Evolutionary conservation across 2,329 filamentous ascomycete genomes (phyloP).

Genomic region (Zalaria obscura): DNA sequence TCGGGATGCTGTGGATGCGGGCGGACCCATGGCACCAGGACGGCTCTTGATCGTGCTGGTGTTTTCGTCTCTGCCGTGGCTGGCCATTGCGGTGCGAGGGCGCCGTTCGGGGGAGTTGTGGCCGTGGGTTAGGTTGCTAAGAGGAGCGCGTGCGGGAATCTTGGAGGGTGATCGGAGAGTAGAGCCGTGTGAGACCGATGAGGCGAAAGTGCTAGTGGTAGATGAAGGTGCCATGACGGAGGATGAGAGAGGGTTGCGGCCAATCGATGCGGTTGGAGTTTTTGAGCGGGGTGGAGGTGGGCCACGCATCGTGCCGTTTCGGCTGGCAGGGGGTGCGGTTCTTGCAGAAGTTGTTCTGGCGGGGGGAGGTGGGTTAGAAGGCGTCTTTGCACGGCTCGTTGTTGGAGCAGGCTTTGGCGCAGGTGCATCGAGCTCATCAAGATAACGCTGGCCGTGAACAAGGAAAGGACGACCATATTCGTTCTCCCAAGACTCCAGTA

Average conservation of each 20-base stretch:
- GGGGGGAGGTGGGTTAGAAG: slow-evolving; percentile 18
- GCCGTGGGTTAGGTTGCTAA: slow-evolving; percentile 55
- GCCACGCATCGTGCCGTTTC: slow-evolving; percentile 26
- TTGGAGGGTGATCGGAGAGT: slow-evolving; percentile 45
- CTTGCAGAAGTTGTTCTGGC: slow-evolving; percentile 15
- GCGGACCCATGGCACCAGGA: slow-evolving; percentile 21
- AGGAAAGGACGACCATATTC: slow-evolving; percentile 89
- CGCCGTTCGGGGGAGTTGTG: slow-evolving; percentile 70
- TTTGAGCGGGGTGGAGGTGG: slow-evolving; percentile 25
- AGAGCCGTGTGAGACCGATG: slow-evolving; percentile 18
- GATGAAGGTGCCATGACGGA: slow-evolving; percentile 9
- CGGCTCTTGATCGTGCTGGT: slow-evolving; percentile 20
- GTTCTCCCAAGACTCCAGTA: slow-evolving; percentile 79
- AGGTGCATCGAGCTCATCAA: slow-evolving; percentile 64
- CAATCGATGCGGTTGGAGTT: slow-evolving; percentile 23
- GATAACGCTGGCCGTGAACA: slow-evolving; percentile 80
- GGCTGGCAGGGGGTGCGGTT: slow-evolving; percentile 15
- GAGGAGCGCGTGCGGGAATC: slow-evolving; percentile 54
- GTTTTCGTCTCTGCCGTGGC: slow-evolving; percentile 22
- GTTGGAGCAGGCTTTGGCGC: slow-evolving; percentile 24
- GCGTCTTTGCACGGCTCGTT: slow-evolving; percentile 58
- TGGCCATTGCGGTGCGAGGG: slow-evolving; percentile 24
- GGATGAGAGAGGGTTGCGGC: slow-evolving; percentile 12
- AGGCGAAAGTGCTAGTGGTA: slow-evolving; percentile 21
- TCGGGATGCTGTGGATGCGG: slow-evolving; percentile 23